Base-by-base conservation (phyloP, 2,329 filamentous ascomycete species). In the Paraphoma chrysanthemicola region DNA sequence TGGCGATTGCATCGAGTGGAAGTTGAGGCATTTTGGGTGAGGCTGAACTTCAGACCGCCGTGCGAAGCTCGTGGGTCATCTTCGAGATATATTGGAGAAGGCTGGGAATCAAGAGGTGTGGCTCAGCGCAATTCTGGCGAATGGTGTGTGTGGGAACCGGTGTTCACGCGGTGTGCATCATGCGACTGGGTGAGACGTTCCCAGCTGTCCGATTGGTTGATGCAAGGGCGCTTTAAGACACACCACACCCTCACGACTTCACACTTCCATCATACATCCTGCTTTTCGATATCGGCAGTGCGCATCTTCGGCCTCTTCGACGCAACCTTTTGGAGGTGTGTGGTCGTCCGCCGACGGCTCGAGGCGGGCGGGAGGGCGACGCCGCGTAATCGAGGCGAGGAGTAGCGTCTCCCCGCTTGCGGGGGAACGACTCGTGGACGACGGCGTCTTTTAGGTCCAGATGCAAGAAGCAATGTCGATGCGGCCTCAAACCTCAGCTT, bases 111-210 rank as follows among this genome's bases (percentile, higher is more conserved):
- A 18, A 36, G 36, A 43, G 51, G 51, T 30, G 51, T 53, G 51
- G 51, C 51, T 53, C 18, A 48, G 51, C 42, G 36, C 23, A 10
- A n/a, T 16, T 7, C 16, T 47, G 9, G 51, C 42, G 51, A 36
- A 18, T 17, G 43, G 42, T 18, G 30, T n/a, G 41, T 28, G 14
- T 18, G 42, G 43, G 39, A 47, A 43, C 51, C n/a, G 38, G 29
- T 44, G 44, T 53, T 53, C 51, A 53, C 51, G 51, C 51, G 51
- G 29, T 41, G 28, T 42, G 45, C 51, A 36, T 53, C 51, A 53
- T 48, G 51, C 45, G 44, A 17, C 36, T 16, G 10, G 17, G 36
- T 42, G 47, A 49, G 47, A 49, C 47, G 39, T 18, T n/a, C n/a
- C 28, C 30, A 29, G 12, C 43, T 17, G 23, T 48, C 51, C 44